phyloP scores from a whole-genome alignment of 208 protist genomes.

The Leishmania aethiopica region DNA sequence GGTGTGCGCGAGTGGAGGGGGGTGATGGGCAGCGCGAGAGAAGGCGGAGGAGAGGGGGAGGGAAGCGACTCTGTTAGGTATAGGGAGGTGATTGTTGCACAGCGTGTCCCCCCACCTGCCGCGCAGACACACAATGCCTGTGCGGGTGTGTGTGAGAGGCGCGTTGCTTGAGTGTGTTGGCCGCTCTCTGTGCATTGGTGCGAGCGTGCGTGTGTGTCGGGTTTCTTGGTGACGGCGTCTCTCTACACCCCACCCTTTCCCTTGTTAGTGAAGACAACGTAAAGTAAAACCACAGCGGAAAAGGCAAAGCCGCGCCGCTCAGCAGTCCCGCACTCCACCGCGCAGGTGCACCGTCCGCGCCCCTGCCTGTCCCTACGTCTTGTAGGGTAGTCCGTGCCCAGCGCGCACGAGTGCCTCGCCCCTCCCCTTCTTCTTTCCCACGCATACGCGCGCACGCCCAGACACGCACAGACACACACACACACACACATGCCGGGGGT shows the following conservation, averaged over 20 bases:
- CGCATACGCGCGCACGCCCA: not conserved
- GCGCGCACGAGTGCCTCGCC: not conserved
- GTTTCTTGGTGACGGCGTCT: not conserved
- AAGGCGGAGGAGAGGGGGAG: not conserved
- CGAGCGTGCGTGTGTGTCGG: not conserved
- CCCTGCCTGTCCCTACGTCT: not conserved
- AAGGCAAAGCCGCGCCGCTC: not conserved
- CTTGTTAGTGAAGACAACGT: not conserved
- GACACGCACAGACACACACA: not conserved
- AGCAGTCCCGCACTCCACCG: not conserved
- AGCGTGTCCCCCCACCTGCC: not conserved
- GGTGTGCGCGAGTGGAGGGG: not conserved
- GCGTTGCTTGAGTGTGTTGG: not conserved
- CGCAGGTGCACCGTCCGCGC: not conserved
- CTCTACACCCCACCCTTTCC: not conserved
- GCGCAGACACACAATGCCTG: not conserved
- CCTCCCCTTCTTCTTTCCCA: not conserved
- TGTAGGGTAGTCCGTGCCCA: not conserved
- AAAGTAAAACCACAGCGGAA: not conserved
- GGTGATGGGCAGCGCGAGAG: not conserved
- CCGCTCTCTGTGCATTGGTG: not conserved
- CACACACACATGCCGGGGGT: not conserved
- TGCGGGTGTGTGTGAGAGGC: not conserved
- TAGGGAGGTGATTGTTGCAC: conserved; percentile 1
- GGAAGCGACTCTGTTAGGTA: not conserved